A percentile compares a stretch with the other conserved stretches of the same genome.
Conservation (phyloP, 768 basidiomycete species). For the Leccinum boreale region DNA sequence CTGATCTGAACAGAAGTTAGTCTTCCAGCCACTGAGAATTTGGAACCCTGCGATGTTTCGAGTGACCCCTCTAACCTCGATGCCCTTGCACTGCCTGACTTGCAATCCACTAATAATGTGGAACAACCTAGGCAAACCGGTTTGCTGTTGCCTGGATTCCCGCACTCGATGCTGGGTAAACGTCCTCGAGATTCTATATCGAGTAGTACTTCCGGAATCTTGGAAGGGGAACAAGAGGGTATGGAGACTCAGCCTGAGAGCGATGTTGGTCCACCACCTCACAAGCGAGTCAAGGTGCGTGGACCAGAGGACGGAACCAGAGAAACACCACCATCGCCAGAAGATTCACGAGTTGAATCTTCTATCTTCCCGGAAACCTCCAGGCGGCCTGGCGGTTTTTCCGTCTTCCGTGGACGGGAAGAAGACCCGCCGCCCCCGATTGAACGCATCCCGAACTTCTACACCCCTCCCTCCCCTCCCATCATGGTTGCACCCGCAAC, state of each 20-base stretch:
- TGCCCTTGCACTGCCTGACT: constrained; percentile 6
- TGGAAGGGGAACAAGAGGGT: constrained; percentile 43
- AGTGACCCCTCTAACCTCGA: constrained; percentile 23
- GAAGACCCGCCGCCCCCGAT: constrained; percentile 50
- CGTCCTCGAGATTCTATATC: constrained; percentile 53
- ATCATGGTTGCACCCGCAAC: constrained; percentile 35
- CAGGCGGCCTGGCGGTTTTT: constrained; percentile 37
- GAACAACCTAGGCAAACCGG: constrained; percentile 14
- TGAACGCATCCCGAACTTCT: constrained; percentile 51
- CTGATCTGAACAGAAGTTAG: constrained; percentile 18
- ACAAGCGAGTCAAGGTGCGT: constrained; percentile 49
- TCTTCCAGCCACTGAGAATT: constrained; percentile 17
- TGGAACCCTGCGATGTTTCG: constrained; percentile 16
- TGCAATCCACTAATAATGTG: constrained; percentile 3
- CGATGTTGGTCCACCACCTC: constrained; percentile 41
- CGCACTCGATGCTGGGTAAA: constrained; percentile 59
- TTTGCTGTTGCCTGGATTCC: constrained; percentile 34
- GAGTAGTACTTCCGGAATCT: constrained; percentile 39
- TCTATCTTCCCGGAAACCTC: constrained; percentile 11
- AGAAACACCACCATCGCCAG: constrained; percentile 6
- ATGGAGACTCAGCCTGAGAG: constrained; percentile 38
- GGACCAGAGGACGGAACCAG: constrained; percentile 25
- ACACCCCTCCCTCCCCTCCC: constrained; percentile 42
- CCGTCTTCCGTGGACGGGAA: constrained; percentile 44
- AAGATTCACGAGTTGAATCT: constrained; percentile 16